Evolutionary conservation across 805 yeast genomes (phyloP).

Genomic region (Ogataea chonburiensis): DNA sequence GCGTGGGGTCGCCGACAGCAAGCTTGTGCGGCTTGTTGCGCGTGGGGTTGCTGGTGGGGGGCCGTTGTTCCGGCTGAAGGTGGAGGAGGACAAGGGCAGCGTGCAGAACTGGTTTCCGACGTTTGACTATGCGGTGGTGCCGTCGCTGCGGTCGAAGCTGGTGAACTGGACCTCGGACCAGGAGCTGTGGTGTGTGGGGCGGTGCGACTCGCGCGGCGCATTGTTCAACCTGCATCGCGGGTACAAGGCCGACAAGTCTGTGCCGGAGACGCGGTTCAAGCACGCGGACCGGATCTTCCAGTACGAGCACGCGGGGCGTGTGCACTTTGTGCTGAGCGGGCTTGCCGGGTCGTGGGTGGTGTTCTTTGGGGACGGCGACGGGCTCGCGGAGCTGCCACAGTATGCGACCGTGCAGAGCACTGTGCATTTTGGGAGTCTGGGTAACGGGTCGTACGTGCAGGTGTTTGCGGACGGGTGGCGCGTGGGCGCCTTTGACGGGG

Average conservation of each 20-base stretch:
- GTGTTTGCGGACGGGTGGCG: conserved; percentile 25
- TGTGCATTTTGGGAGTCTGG: conserved; percentile 12
- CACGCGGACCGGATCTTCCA: conserved; percentile 17
- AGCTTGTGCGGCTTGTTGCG: conserved; percentile 17
- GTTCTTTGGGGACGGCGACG: conserved; percentile 11
- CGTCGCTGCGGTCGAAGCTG: conserved; percentile 16
- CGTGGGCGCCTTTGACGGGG: neutral
- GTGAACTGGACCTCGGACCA: conserved; percentile 23
- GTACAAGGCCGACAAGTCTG: conserved; percentile 22
- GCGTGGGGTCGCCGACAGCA: conserved; percentile 27
- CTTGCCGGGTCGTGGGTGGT: conserved; percentile 16
- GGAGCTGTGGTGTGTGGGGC: conserved; percentile 34
- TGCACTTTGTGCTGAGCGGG: conserved; percentile 17
- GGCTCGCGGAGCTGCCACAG: conserved; percentile 14
- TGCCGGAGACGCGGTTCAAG: conserved; percentile 15
- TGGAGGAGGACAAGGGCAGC: conserved; percentile 22
- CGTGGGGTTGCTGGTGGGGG: conserved; percentile 12
- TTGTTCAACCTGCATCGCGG: conserved; percentile 29
- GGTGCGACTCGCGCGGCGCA: conserved; percentile 26
- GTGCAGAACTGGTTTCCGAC: conserved; percentile 28
- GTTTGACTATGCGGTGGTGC: conserved; percentile 25
- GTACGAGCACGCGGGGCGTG: conserved; percentile 7
- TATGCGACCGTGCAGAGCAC: conserved; percentile 16
- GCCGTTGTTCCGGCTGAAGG: conserved; percentile 19
- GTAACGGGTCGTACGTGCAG: conserved; percentile 19